Conservation (phyloP, 768 basidiomycete species). For the Termitomyces eurrhizus region DNA sequence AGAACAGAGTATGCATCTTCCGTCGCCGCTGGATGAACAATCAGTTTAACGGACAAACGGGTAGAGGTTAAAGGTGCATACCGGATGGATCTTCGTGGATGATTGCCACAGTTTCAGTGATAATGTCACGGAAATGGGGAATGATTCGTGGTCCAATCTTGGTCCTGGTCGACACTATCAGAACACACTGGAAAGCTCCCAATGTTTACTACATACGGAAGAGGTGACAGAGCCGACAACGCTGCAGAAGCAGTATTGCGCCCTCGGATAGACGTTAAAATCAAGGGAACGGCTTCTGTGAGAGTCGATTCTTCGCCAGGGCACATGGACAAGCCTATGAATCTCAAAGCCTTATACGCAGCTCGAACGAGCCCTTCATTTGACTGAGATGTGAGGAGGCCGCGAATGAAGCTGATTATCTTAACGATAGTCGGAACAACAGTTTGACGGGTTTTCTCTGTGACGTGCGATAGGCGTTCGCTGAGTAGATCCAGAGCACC, state of each 20-base stretch:
- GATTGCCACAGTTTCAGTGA: slow-evolving; percentile 49
- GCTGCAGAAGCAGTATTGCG: slow-evolving; percentile 35
- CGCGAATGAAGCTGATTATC: slow-evolving; percentile 48
- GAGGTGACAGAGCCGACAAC: slow-evolving; percentile 50
- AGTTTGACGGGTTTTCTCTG: slow-evolving; percentile 49
- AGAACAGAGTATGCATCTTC: slow-evolving; percentile 45
- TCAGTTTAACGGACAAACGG: neutral
- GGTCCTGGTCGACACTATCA: slow-evolving; percentile 35
- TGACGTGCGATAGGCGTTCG: slow-evolving; percentile 60
- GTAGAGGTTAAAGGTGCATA: slow-evolving; percentile 14
- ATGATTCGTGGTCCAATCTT: slow-evolving; percentile 87
- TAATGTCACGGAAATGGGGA: slow-evolving; percentile 73
- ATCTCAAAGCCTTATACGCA: slow-evolving; percentile 57
- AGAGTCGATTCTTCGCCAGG: slow-evolving; percentile 66
- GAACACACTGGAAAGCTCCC: neutral
- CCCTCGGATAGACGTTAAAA: slow-evolving; percentile 48
- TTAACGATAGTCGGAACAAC: slow-evolving; percentile 46
- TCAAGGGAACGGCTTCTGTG: slow-evolving; percentile 51
- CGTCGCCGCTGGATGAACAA: slow-evolving; percentile 22
- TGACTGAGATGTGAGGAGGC: slow-evolving; percentile 39
- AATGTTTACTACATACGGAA: slow-evolving; percentile 47
- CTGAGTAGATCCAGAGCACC: slow-evolving; percentile 70
- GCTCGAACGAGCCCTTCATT: slow-evolving; percentile 37
- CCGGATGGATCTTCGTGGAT: slow-evolving; percentile 40
- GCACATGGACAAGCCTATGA: slow-evolving; percentile 53